Evolutionary conservation across 768 basidiomycete species (phyloP).

Genomic region (Tephrocybe sp.): DNA sequence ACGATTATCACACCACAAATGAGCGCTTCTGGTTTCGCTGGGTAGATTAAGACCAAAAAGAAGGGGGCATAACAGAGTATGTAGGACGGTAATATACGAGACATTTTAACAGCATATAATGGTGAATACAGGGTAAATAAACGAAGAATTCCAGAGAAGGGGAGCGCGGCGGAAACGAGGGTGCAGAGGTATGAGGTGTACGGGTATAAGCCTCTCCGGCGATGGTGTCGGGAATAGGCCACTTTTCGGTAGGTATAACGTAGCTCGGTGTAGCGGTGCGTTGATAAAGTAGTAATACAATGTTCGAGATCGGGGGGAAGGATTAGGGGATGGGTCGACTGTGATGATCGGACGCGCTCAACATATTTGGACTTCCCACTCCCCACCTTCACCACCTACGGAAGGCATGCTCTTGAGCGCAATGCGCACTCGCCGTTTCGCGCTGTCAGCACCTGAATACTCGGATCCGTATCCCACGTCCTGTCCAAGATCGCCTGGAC

Average conservation of each 20-base stretch:
- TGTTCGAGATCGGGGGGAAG: constrained; percentile 1
- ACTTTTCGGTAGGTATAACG: constrained; percentile 22
- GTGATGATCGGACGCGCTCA: constrained; percentile 26
- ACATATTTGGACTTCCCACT: constrained; percentile 78
- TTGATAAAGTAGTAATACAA: constrained; percentile 17
- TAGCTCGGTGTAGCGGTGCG: constrained; percentile 11
- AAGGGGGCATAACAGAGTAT: constrained; percentile 10
- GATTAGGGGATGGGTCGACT: constrained; percentile 2
- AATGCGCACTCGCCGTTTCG: constrained; percentile 59
- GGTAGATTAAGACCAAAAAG: constrained; percentile 8
- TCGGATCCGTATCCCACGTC: constrained; percentile 37
- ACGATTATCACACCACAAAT: neutral
- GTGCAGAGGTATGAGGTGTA: constrained; percentile 6
- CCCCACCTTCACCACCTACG: constrained; percentile 63
- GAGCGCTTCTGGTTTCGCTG: neutral
- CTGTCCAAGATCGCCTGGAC: constrained; percentile 28
- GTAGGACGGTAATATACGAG: constrained; percentile 15
- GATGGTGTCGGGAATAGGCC: constrained; percentile 16
- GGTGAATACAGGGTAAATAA: constrained; percentile 6
- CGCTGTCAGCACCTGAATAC: constrained; percentile 29
- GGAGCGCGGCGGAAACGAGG: constrained; percentile 1
- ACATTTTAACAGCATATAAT: constrained; percentile 13
- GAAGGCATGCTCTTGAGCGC: constrained; percentile 64
- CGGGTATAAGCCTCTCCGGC: constrained; percentile 10
- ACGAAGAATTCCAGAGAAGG: constrained; percentile 4